Evolutionary conservation across 1,139 yeast species (phyloP), one percentile per base, ranked within the genome.

Genomic region (Pichia sp.): DNA sequence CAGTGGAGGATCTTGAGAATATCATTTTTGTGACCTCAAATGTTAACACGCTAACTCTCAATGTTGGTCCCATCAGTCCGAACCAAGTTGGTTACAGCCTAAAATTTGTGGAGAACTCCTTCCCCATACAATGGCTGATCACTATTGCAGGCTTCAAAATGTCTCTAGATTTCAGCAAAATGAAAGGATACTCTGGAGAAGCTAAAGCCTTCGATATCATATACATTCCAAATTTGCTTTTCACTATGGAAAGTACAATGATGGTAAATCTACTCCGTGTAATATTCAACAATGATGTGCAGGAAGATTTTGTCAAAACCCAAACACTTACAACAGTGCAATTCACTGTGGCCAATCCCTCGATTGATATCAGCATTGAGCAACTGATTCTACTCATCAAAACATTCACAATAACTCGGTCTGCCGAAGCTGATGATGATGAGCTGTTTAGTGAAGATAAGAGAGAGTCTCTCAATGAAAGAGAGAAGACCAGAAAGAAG

Each of bases 71-170:
- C 37, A 42, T 72, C 20, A 46, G 53, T 18, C 47, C 55, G 11
- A 57, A 55, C 29, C 60, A 71, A 10, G 76, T 86, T 1, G 88
- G 87, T 0, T 80, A 66, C 51, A 79, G 77, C 39, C 63, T 77
- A 3, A 51, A 68, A 14, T 80, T 74, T 49, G 62, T 65, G 25
- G 63, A 69, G 10, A 52, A 56, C 3, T 86, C 79, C 44, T 55
- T 55, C 13, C 87, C 87, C 1, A 55, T 74, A 30, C 76, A 74
- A 41, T 46, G 67, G 27, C 63, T 75, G 13, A 41, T 63, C 3
- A 65, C 78, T 0, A 20, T 62, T 6, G 47, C 62, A 22, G 53
- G 60, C 18, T 48, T 72, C 1, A 76, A 67, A 45, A 40, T 69
- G 12, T 52, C 68, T 7, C 53, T 65, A 26, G 53, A 69, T 21